Base-by-base conservation (phyloP, 176 grass and related monocot genomes). In the Rhipidocladum racemiflorum region DNA sequence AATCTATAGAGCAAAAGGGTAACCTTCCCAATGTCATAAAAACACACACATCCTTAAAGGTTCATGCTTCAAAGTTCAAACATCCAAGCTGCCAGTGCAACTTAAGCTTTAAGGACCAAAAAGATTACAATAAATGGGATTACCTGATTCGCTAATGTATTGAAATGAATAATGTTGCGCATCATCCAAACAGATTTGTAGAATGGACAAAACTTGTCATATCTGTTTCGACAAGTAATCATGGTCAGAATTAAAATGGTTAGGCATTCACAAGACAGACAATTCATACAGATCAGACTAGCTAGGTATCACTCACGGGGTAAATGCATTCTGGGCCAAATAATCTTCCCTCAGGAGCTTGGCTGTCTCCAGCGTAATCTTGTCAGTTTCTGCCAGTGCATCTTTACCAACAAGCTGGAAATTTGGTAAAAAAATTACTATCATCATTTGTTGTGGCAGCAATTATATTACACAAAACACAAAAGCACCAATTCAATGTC, bases 181-280 rank as follows among this genome's bases (percentile, higher is more conserved):
- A 94, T 90, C 92, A 94, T 94, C 92, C 92, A 94, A 69, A 94
- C 92, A 39, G 92, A 94, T 83, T 94, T 94, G 85, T 94, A 94
- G 85, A 94, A 94, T 66, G 92, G 92, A 74, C 92, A 94, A 32
- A 85, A 94, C 61, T 94, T 94, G 74, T 94, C 92, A 73, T 94
- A 94, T 70, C 92, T 94, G 85, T 87, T 17, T 45, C 25, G 36
- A 59, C 38, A 38, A 69, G 25, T 61, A 57, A 28, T 17, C 18
- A 55, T 84, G 57, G 21, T 68, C 73, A 60, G 81, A 65, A 65
- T 44, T 44, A 46, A 38, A 16, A 36, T 42, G 21, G 16, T 61
- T 70, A 32, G 24, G n/a, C 45, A 86, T 70, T 53, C 18, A 74
- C 11, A 78, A 65, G 27, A 80, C 38, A 24, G 9, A 11, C 6